Evolutionary conservation across 169 alveolate species (phyloP), one percentile per base, ranked within the genome.

Genomic region (Eimeria sp.): DNA sequence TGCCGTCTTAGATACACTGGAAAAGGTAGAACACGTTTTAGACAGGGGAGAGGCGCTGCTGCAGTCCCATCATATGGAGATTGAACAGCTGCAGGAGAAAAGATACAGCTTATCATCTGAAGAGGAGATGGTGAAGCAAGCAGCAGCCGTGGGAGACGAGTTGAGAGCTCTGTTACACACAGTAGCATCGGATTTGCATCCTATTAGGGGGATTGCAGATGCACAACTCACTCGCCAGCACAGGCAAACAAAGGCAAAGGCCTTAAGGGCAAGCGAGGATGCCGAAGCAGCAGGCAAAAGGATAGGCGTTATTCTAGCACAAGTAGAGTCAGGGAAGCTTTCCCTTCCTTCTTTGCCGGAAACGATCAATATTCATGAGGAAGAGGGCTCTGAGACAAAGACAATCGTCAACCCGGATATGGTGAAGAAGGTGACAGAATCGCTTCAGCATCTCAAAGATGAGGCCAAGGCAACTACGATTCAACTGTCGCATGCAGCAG

Each of bases 241-340:
- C 4, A 30, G 3, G 37, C 3, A n/a, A 14, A 14, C 33, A 30
- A 37, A 71, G 46, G 43, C 87, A 43, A 11, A 20, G 9, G 87
- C 87, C 58, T 25, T 66, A 25, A 46, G 87, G 43, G 87, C 87
- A 25, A 52, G 66, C 66, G 66, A 77, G 64, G 66, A 77, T 27
- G 87, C 87, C 43, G 58, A 64, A 77, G 87, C 66, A 77, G 40
- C 40, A 33, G 23, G 87, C 66, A 49, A 49, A 25, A 77, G 87
- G 27, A 62, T 77, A 27, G 20, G 66, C 6, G 87, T 46, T 18
- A 77, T 77, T 52, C 66, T 77, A 23, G 25, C 16, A 25, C 40
- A 77, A 52, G n/a, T 49, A 25, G 18, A 77, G 62, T n/a, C n/a
- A 52, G 54, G 54, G n/a, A 52, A 11, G 54, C 80, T 13, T 9